A percentile compares a stretch with the other conserved stretches of the same genome.
Evolutionary conservation across 768 basidiomycete genomes (phyloP).

Genomic region (Clitopilus hobsonii): DNA sequence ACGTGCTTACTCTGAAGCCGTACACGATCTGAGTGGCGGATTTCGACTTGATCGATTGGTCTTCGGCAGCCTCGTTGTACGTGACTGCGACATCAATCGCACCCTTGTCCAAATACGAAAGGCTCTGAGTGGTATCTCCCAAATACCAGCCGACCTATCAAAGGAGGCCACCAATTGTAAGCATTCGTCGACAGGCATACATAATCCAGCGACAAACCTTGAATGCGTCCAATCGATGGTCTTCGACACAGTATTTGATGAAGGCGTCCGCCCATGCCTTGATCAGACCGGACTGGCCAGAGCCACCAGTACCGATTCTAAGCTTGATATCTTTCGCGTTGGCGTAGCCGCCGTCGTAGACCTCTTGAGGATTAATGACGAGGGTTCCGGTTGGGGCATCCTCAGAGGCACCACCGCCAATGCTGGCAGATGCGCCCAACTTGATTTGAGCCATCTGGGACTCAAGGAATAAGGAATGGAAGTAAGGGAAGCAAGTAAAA

Average conservation of each 20-base stretch:
- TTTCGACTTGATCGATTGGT: constrained; percentile 24
- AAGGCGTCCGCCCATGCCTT: constrained; percentile 43
- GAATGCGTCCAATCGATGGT: constrained; percentile 24
- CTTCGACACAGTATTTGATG: constrained; percentile 30
- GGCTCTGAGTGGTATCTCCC: constrained; percentile 50
- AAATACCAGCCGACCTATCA: constrained; percentile 54
- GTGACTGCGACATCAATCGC: constrained; percentile 47
- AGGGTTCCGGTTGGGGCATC: not conserved
- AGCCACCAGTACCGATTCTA: constrained; percentile 46
- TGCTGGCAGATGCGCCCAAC: not conserved
- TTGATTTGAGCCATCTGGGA: not conserved
- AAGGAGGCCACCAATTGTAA: not conserved
- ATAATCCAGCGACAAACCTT: constrained; percentile 20
- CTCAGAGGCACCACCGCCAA: not conserved
- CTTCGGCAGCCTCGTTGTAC: constrained; percentile 49
- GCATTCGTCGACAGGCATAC: no score
- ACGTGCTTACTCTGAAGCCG: constrained; percentile 37
- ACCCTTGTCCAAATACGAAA: constrained; percentile 34
- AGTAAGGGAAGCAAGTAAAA: no score
- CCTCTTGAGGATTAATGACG: constrained; percentile 10
- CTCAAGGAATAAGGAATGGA: no score
- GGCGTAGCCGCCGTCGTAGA: constrained; percentile 37
- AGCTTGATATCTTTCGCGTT: constrained; percentile 28
- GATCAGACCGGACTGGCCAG: constrained; percentile 47
- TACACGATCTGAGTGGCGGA: constrained; percentile 30